phyloP scores from a whole-genome alignment of 495 filamentous ascomycete species.

The Trichoderma gamsii region DNA sequence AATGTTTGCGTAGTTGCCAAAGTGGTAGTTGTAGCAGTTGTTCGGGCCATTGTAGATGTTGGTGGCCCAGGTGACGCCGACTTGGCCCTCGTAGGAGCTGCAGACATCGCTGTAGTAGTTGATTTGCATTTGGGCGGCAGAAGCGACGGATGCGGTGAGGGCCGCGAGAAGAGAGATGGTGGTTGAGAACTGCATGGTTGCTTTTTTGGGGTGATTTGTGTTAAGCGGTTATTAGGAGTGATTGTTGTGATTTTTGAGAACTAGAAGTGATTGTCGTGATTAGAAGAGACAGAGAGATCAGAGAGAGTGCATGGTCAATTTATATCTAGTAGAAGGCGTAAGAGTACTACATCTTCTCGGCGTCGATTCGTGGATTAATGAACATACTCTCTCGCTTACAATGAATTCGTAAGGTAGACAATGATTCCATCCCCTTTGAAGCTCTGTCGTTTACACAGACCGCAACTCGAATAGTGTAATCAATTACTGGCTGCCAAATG shows the following conservation, averaged over 20 bases:
- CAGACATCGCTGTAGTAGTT: neutral
- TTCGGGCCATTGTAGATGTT: neutral
- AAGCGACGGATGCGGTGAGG: neutral
- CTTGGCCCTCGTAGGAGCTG: neutral
- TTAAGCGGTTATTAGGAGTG: neutral
- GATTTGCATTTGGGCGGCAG: neutral
- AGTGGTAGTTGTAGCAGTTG: constrained; percentile 7
- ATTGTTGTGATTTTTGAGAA: neutral
- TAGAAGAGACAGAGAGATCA: neutral
- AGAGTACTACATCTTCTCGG: neutral
- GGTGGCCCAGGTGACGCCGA: neutral
- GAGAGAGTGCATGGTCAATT: neutral
- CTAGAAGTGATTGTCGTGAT: neutral
- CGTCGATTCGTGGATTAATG: neutral
- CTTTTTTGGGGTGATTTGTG: too few relatives aligned
- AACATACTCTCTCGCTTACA: neutral
- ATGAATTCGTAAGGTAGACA: neutral
- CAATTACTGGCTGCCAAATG: too few relatives aligned
- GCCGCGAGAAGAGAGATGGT: neutral
- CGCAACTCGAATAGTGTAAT: too few relatives aligned
- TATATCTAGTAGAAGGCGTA: neutral
- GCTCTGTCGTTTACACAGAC: too few relatives aligned
- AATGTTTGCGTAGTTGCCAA: neutral
- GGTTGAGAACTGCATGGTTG: neutral
- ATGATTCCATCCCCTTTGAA: too few relatives aligned